phyloP scores from a whole-genome alignment of 768 basidiomycete species.

The Pholiota molesta region DNA sequence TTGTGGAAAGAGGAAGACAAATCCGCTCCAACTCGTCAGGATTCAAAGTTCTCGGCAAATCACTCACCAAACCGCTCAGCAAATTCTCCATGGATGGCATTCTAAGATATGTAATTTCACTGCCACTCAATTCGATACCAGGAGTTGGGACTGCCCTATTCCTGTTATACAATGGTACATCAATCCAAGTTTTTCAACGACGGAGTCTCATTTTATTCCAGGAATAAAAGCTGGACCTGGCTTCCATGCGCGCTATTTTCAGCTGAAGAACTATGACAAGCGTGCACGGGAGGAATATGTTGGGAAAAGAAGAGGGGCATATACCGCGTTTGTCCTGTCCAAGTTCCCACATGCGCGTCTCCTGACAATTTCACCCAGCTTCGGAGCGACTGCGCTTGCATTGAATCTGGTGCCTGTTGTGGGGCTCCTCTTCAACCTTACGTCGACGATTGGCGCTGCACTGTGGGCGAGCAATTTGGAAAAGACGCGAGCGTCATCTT shows the following conservation, averaged over 20 bases:
- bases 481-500: constrained; percentile 26
- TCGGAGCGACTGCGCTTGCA: constrained; percentile 61
- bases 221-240: constrained; percentile 52
- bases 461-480: constrained; percentile 75
- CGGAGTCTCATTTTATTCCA: constrained; percentile 12
- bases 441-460: constrained; percentile 69
- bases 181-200: not conserved
- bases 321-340: constrained; percentile 56
- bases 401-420: constrained; percentile 64
- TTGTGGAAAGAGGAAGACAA: constrained; percentile 35
- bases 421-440: constrained; percentile 62
- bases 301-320: constrained; percentile 52
- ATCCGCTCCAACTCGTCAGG: constrained; percentile 34
- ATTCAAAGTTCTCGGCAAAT: constrained; percentile 49
- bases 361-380: constrained; percentile 33
- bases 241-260: constrained; percentile 70
- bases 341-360: not conserved
- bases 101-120: constrained; percentile 60
- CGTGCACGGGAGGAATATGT: constrained; percentile 48
- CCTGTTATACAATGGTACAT: constrained; percentile 52
- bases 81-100: constrained; percentile 47
- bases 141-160: constrained; percentile 67
- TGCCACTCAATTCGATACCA: constrained; percentile 72
- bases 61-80: constrained; percentile 50
- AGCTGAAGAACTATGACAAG: constrained; percentile 58